Evolutionary conservation across 345 rosid species (phyloP).

Genomic region (Leavenworthia alabamica): DNA sequence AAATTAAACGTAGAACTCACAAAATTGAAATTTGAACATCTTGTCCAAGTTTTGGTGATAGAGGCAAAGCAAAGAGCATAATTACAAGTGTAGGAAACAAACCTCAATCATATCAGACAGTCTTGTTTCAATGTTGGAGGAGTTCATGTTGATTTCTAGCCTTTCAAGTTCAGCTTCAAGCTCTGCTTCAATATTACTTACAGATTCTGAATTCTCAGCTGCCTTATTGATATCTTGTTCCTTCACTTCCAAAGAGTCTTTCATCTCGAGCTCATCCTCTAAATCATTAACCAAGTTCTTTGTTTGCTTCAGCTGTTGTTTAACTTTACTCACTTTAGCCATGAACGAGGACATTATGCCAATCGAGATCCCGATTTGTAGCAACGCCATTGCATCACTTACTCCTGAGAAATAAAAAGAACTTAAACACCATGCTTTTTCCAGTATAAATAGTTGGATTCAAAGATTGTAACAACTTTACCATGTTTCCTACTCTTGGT

Average conservation of each 20-base stretch:
- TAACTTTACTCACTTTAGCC: slow-evolving; percentile 49
- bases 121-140: slow-evolving; percentile 38
- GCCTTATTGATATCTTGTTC: slow-evolving; percentile 32
- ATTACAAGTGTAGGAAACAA: slow-evolving; percentile 9
- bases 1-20: not conserved
- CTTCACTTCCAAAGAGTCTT: slow-evolving; percentile 36
- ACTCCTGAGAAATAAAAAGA: slow-evolving; percentile 35
- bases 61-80: slow-evolving; percentile 1
- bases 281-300: slow-evolving; percentile 84
- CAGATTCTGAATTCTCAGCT: slow-evolving; percentile 43
- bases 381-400: slow-evolving; percentile 36
- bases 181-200: slow-evolving; percentile 86
- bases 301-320: slow-evolving; percentile 56
- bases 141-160: slow-evolving; percentile 63
- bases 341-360: slow-evolving; percentile 55
- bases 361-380: slow-evolving; percentile 68
- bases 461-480: slow-evolving; percentile 5
- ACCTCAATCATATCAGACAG: slow-evolving; percentile 54
- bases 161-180: slow-evolving; percentile 94
- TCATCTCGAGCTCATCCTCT: slow-evolving; percentile 81
- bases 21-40: not conserved
- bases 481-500: slow-evolving; percentile 27
- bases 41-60: not conserved
- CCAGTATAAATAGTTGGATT: not conserved
- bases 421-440: not conserved